Conservation (phyloP, 495 filamentous ascomycete species). For the Aspergillus asperescens region DNA sequence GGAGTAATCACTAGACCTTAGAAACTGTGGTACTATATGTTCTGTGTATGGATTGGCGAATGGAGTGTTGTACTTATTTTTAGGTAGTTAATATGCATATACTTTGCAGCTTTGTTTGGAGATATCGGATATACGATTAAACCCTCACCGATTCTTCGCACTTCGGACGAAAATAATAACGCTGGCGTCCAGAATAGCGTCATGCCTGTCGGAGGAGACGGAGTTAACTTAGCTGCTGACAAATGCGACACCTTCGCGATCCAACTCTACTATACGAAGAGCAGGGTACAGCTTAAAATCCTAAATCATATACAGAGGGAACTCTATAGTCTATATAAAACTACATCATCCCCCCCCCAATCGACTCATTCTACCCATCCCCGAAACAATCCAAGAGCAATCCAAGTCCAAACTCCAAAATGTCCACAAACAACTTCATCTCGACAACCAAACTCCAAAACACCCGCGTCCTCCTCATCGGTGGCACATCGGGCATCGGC, state of each 20-base stretch:
- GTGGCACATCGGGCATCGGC: constrained; percentile 53
- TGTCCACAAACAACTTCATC: neutral
- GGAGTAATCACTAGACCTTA: constrained; percentile 27
- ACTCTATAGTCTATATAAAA: too few species aligned
- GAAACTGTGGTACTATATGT: neutral
- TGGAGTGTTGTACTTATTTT: neutral
- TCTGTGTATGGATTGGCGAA: neutral
- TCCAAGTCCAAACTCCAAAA: neutral
- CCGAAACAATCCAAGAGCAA: neutral
- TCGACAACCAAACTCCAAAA: constrained; percentile 24
- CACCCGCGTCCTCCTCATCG: constrained; percentile 46
- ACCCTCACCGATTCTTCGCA: neutral
- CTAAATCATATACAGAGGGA: too few species aligned
- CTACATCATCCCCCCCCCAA: too few species aligned
- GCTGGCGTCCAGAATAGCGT: too few species aligned
- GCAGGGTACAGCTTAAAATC: too few species aligned
- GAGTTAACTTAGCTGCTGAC: too few species aligned
- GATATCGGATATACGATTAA: neutral
- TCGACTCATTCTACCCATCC: too few species aligned
- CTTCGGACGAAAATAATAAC: too few species aligned
- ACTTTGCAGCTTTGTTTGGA: neutral
- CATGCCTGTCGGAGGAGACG: too few species aligned
- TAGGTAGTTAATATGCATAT: neutral
- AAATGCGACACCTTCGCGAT: too few species aligned
- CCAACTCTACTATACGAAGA: too few species aligned